Base-by-base conservation (phyloP, 2,329 filamentous ascomycete genomes). In the Leptographium flavum region DNA sequence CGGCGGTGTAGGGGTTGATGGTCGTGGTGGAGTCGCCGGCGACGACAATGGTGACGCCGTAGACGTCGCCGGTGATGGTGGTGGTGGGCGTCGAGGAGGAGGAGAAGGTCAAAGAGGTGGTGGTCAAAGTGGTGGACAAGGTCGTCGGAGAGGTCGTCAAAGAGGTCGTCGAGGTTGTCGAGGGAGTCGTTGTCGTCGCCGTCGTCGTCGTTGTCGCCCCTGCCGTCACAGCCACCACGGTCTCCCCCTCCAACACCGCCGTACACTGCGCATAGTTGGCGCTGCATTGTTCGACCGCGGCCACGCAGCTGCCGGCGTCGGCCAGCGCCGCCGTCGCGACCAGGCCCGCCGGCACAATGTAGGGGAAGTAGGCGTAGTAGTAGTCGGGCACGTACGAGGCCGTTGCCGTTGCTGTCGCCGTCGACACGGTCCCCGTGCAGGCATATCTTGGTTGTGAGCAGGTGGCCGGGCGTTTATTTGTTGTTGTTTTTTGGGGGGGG, bases 311-410 rank as follows among this genome's bases (percentile, higher is more conserved):
- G 14, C 61, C 69, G 17, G 60, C 57, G 52, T 77, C 68, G 47
- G 60, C 55, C 49, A 74, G 77, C 13, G 65, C 66, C 1, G 70
- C 75, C 3, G 46, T 40, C 0, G 21, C 48, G 5, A 27, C 46
- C 2, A 45, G 17, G 36, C 42, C 38, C 10, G 42, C 23, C 8
- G 49, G 45, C 39, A 65, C 60, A 43, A 76, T 66, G 54, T 73
- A 73, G 2, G 76, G 76, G 56, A 79, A 80, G 11, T 71, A 67
- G 56, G 14, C 3, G 23, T 78, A 80, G 58, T 71, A 78, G 23
- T 62, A 52, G 56, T 80, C 79, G 36, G 66, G 59, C 17, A 79
- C 73, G 55, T 67, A 76, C 30, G 73, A 73, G 19, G 63, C 62
- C 19, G 60, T 58, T 27, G 57, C 55, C 13, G 59, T 59, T 10